Evolutionary conservation across 257 asterid genomes (phyloP).

Genomic region (Parsonsia alboflavescens): DNA sequence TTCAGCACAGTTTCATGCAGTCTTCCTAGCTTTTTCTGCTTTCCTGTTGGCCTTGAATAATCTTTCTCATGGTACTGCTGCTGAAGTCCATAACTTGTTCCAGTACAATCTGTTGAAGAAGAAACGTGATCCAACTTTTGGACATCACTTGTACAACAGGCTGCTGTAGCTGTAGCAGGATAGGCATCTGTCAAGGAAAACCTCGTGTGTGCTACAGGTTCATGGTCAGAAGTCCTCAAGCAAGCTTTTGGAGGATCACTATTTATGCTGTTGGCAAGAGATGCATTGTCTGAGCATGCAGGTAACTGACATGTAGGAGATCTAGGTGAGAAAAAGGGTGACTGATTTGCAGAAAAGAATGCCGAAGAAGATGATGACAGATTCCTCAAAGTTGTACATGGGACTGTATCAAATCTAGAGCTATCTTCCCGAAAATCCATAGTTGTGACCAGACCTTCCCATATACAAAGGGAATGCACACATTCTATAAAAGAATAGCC

Average conservation of each 20-base stretch:
- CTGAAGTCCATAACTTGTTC: slow-evolving; percentile 34
- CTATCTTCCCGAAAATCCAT: slow-evolving; percentile 75
- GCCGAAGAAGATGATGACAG: slow-evolving; percentile 88
- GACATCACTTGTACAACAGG: slow-evolving; percentile 33
- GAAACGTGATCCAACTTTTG: slow-evolving; percentile 43
- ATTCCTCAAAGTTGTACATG: slow-evolving; percentile 62
- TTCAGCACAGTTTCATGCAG: slow-evolving; percentile 43
- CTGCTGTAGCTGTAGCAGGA: slow-evolving; percentile 28
- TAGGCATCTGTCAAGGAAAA: slow-evolving; percentile 29
- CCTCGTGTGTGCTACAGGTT: slow-evolving; percentile 30
- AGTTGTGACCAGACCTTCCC: slow-evolving; percentile 33
- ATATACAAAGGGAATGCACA: slow-evolving; percentile 20
- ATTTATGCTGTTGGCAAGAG: slow-evolving; percentile 21
- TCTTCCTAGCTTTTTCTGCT: slow-evolving; percentile 42
- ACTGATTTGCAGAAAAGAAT: slow-evolving; percentile 89
- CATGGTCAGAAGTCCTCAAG: slow-evolving; percentile 32
- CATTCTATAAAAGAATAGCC: slow-evolving; percentile 32
- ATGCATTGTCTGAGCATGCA: slow-evolving; percentile 19
- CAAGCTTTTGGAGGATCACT: slow-evolving; percentile 28
- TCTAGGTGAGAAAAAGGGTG: slow-evolving; percentile 89
- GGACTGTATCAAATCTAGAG: slow-evolving; percentile 45
- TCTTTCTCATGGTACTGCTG: slow-evolving; percentile 30
- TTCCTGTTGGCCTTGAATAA: slow-evolving; percentile 36
- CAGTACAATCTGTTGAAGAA: slow-evolving; percentile 46
- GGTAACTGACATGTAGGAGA: slow-evolving; percentile 33